Base-by-base conservation (phyloP, 2,329 filamentous ascomycete species). In the Pleoardoris graminearum region DNA sequence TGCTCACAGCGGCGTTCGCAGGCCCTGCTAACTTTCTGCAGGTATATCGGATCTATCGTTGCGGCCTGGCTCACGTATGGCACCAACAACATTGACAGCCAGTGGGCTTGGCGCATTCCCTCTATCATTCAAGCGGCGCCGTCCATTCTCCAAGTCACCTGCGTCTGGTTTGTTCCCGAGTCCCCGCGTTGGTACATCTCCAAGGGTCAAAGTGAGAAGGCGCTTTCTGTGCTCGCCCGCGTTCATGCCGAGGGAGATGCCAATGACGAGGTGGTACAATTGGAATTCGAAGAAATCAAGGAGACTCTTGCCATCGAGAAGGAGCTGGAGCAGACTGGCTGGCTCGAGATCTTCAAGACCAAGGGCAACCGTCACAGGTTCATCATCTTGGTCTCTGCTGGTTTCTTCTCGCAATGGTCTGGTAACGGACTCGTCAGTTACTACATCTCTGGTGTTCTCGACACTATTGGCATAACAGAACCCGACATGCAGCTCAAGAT, bases 151-250 rank as follows among this genome's bases (percentile, higher is more conserved):
- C 76, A 81, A 55, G 72, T 82, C 16, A 49, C 68, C 8, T 69
- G 59, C 48, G 58, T 68, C 22, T 66, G 58, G 59, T 64, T 63
- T 43, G 76, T 84, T 4, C 84, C 84, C 0, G 85, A 87, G 56
- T 83, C 79, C 0, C 85, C 85, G 1, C 77, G 85, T 55, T 86
- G 83, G 83, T 80, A 87, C 19, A 76, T 86, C 58, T 78, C 79
- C 65, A 84, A 84, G 71, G 84, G 85, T 61, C 79, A 80, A 17
- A 75, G 81, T 53, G 81, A 84, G 16, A 78, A 85, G 60, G 85
- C 85, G 7, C 75, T 85, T 8, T 68, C 75, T 1, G 79, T 85
- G 3, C 76, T 88, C 3, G 78, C 81, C 44, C 80, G 83, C 59
- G 82, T 84, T 59, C 85, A 88, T 60, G 83, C 79, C n/a, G 82